Evolutionary conservation across 148 eudicot species (phyloP).

Genomic region (Silene latifolia): DNA sequence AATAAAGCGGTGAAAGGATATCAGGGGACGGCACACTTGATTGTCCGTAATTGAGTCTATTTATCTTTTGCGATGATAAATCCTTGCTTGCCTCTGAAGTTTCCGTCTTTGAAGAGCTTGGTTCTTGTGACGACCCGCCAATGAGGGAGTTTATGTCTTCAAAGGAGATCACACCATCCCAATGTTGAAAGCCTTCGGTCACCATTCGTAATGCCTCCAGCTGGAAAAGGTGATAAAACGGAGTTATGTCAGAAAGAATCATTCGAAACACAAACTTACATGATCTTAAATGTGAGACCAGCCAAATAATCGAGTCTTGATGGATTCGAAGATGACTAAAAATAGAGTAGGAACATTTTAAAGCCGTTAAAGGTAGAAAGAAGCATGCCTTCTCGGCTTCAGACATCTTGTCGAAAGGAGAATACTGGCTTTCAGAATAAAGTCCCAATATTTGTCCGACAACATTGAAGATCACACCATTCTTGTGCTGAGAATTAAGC

Average conservation of each 20-base stretch:
- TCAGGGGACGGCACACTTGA: constrained; percentile 47
- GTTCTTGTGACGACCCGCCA: constrained; percentile 32
- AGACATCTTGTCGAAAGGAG: constrained; percentile 53
- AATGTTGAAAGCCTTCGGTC: constrained; percentile 55
- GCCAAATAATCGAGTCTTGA: not conserved
- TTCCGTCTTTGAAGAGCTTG: constrained; percentile 34
- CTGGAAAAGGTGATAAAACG: constrained; percentile 32
- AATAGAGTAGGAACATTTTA: not conserved
- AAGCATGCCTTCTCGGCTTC: constrained; percentile 65
- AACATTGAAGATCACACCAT: constrained; percentile 67
- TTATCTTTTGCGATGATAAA: constrained; percentile 31
- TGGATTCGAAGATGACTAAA: not conserved
- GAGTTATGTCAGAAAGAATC: constrained; percentile 7
- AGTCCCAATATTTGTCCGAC: constrained; percentile 75
- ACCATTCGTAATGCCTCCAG: constrained; percentile 57
- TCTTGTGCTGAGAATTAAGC: constrained; percentile 41
- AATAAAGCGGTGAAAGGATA: constrained; percentile 54
- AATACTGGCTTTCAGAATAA: constrained; percentile 51
- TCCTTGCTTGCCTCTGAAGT: constrained; percentile 36
- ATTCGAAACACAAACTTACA: not conserved
- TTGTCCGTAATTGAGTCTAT: constrained; percentile 32
- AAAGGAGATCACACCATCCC: constrained; percentile 57
- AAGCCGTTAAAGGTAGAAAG: constrained; percentile 6
- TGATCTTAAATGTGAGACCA: no score
- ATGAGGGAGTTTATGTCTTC: constrained; percentile 58